These are phyloP conservation scores for Sugiyamaella pinicola DNA, from an alignment of 1,139 yeast genomes.

Conservation along the genomic window DNA sequence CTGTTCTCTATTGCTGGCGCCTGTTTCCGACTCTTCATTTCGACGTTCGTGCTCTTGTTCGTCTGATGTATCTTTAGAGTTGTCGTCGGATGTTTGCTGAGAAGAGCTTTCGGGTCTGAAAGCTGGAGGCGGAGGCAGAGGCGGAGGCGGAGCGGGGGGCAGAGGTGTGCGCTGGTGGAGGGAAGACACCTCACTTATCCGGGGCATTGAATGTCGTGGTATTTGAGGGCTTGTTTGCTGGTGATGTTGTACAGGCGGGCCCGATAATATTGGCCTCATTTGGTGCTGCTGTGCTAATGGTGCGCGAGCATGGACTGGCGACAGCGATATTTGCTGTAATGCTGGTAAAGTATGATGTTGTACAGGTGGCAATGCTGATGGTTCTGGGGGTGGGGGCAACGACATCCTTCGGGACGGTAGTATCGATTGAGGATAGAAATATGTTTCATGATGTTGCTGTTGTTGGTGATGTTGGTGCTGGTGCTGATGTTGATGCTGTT, in stretches of 20 bases:
- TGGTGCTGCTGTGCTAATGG: neutral
- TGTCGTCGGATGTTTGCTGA: neutral
- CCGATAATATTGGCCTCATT: neutral
- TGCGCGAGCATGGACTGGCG: conserved; percentile 9
- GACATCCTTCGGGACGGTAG: neutral
- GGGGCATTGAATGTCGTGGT: neutral
- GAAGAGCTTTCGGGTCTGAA: neutral
- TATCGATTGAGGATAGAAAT: neutral
- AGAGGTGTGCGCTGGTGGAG: neutral
- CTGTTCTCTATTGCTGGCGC: conserved; percentile 4
- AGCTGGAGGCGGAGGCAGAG: neutral
- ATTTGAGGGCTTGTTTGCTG: neutral
- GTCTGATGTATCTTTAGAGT: neutral
- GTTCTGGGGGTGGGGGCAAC: conserved; percentile 4
- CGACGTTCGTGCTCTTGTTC: conserved; percentile 7
- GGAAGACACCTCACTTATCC: neutral
- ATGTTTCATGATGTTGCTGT: neutral
- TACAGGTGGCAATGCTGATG: conserved; percentile 9
- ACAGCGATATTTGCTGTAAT: conserved; percentile 19
- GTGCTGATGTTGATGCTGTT: neutral
- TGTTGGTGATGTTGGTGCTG: neutral
- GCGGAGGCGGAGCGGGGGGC: neutral
- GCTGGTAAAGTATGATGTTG: conserved; percentile 6
- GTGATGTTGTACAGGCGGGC: neutral
- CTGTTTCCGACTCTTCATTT: neutral